Evolutionary conservation across 495 filamentous ascomycete species (phyloP).

Genomic region (Staphylotrichum longicolle): DNA sequence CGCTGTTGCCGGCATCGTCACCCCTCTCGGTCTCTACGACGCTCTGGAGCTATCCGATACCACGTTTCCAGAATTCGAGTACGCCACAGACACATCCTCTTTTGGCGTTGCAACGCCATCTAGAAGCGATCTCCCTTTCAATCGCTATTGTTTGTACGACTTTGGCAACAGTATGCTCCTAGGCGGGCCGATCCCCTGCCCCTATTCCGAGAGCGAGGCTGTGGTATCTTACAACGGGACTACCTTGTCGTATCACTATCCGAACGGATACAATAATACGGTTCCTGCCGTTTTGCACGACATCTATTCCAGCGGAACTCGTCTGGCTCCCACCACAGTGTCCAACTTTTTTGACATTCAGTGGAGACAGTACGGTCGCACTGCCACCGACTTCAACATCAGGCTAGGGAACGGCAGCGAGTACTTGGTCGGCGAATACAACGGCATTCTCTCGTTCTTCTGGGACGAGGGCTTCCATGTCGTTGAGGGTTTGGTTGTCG

Average conservation of each 20-base stretch:
- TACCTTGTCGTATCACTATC: slow-evolving; percentile 5
- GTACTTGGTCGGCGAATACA: slow-evolving; percentile 23
- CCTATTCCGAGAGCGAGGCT: too few relatives aligned
- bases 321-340: slow-evolving; percentile 27
- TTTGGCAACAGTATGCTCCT: too few relatives aligned
- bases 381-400: slow-evolving; percentile 1
- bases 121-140: too few relatives aligned
- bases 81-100: slow-evolving; percentile 9
- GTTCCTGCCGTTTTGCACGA: slow-evolving; percentile 33
- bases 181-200: too few relatives aligned
- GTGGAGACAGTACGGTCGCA: slow-evolving; percentile 33
- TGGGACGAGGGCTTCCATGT: slow-evolving; percentile 32
- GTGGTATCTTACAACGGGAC: not conserved
- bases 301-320: slow-evolving; percentile 36
- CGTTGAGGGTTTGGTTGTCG: slow-evolving; percentile 47
- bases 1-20: slow-evolving; percentile 13
- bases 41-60: too few relatives aligned
- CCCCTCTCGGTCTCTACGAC: slow-evolving; percentile 22
- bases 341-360: slow-evolving; percentile 46
- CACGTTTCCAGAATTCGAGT: too few relatives aligned
- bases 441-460: slow-evolving; percentile 31
- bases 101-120: too few relatives aligned
- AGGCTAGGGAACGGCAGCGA: slow-evolving; percentile 11
- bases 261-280: slow-evolving; percentile 19
- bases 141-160: too few relatives aligned